Evolutionary conservation across 805 yeast genomes (phyloP).

Genomic region (Ascoidea tarda): DNA sequence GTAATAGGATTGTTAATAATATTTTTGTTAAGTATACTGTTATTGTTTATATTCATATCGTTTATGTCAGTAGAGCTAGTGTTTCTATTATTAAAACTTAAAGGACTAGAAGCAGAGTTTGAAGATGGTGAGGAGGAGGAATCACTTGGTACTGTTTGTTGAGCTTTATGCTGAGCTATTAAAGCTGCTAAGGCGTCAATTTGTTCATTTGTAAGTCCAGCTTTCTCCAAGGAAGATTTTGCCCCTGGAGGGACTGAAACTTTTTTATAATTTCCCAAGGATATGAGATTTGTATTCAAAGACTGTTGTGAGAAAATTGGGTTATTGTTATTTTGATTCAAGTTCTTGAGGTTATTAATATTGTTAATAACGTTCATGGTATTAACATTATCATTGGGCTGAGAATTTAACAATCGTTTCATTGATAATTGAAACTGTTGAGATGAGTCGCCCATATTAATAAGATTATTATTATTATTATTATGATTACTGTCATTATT

Average conservation of each 20-base stretch:
- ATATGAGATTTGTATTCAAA: no score
- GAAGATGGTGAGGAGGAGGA: no score
- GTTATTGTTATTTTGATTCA: no score
- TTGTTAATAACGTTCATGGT: no score
- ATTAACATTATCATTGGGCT: no score
- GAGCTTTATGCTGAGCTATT: constrained; percentile 54
- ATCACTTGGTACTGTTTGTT: background rate
- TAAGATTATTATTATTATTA: constrained; percentile 1
- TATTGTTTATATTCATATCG: background rate
- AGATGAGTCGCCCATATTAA: no score
- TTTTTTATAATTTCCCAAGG: no score
- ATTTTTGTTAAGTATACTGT: background rate
- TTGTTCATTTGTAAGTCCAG: constrained; percentile 55
- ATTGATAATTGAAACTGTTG: no score
- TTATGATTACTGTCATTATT: constrained; percentile 2
- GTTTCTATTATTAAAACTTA: background rate
- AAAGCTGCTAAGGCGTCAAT: constrained; percentile 62
- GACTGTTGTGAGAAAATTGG: no score
- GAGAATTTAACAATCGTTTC: no score
- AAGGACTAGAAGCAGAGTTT: no score
- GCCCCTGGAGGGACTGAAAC: constrained; percentile 65
- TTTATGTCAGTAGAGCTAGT: background rate
- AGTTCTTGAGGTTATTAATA: no score
- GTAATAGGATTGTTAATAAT: background rate
- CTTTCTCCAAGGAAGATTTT: constrained; percentile 41